These are phyloP conservation scores for Balakata baccata DNA, from an alignment of 345 rosid genomes.

Conservation along the genomic window DNA sequence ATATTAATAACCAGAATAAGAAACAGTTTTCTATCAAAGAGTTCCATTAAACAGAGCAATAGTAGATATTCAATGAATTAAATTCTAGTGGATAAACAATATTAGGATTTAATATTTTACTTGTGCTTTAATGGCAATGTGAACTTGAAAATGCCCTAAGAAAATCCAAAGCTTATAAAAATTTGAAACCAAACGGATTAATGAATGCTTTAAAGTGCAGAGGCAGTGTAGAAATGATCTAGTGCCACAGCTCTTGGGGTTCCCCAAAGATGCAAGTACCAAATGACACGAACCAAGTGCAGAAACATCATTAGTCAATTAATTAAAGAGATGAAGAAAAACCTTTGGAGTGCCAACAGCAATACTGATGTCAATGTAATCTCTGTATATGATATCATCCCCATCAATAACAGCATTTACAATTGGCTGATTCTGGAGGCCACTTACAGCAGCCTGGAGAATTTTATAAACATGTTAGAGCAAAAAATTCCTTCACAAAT, in stretches of 20 bases:
- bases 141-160: background rate
- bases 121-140: background rate
- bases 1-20: background rate
- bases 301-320: background rate
- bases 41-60: background rate
- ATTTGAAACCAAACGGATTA: background rate
- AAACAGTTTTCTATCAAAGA: background rate
- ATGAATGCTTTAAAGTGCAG: background rate
- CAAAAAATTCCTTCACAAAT: background rate
- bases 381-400: conserved; percentile 95
- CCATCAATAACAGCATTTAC: conserved; percentile 98
- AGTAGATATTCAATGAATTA: background rate
- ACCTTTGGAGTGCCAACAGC: conserved; percentile 95
- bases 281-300: background rate
- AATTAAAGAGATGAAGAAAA: conserved; percentile 15
- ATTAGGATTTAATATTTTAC: background rate
- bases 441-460: conserved; percentile 90
- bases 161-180: too few species aligned
- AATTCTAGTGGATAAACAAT: background rate
- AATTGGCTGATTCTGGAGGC: conserved; percentile 89
- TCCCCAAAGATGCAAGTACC: background rate
- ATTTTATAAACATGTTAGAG: conserved; percentile 9
- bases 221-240: background rate
- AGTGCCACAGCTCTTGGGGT: background rate
- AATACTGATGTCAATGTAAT: conserved; percentile 86